These are phyloP conservation scores for Populus hybrid DNA, from an alignment of 441 rosid genomes.

Conservation along the genomic window DNA sequence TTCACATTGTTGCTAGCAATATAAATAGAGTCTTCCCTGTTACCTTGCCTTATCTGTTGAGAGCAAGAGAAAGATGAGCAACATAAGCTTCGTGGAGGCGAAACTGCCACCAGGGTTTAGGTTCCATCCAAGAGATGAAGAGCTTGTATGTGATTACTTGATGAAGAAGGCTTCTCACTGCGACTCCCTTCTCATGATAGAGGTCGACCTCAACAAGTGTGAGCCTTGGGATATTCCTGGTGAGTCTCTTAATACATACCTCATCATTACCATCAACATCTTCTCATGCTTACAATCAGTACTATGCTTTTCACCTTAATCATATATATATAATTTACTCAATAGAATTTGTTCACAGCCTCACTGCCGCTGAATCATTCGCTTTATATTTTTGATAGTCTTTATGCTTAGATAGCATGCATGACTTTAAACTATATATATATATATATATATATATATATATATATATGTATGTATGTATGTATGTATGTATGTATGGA, in stretches of 20 bases:
- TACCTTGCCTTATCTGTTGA: not conserved
- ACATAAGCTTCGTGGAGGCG: constrained; percentile 31
- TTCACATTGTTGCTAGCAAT: not conserved
- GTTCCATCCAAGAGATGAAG: constrained; percentile 70
- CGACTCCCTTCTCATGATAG: constrained; percentile 25
- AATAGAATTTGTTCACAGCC: too few relatives aligned
- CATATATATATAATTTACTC: too few relatives aligned
- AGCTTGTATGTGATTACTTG: constrained; percentile 63
- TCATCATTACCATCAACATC: not conserved
- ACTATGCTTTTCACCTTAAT: not conserved
- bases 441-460: too few relatives aligned
- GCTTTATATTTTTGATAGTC: too few relatives aligned
- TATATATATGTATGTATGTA: too few relatives aligned
- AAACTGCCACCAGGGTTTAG: constrained; percentile 64
- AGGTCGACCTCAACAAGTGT: constrained; percentile 67
- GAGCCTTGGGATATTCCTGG: constrained; percentile 86
- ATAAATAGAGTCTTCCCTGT: not conserved
- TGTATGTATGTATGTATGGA: too few relatives aligned
- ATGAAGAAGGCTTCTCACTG: constrained; percentile 29
- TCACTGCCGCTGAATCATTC: too few relatives aligned
- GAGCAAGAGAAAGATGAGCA: constrained; percentile 18
- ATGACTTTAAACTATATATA: too few relatives aligned
- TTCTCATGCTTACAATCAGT: not conserved
- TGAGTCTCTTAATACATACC: constrained; percentile 10
- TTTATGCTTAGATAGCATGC: too few relatives aligned